Percentiles rank a stretch among this genome's conserved stretches.
Evolutionary conservation across 1,284 basidiomycete genomes (phyloP).

Genomic region (Microstroma glucosiphilum): DNA sequence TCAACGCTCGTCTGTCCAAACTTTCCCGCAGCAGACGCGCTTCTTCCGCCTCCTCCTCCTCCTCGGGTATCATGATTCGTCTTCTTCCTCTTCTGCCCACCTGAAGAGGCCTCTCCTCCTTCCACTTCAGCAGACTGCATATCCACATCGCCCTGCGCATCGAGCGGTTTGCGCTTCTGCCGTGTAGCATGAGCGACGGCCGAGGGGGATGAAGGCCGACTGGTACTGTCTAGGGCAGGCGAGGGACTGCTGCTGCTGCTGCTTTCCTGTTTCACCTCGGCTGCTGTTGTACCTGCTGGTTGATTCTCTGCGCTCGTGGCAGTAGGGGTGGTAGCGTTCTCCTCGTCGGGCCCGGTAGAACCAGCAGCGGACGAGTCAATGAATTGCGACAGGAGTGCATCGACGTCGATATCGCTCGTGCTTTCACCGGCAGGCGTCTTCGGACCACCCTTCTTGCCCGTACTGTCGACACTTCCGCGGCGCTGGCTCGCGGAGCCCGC

Average conservation of each 20-base stretch:
- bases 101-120: background rate
- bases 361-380: slow-evolving; percentile 1
- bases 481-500: too few species aligned
- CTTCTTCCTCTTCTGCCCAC: background rate
- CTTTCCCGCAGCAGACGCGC: too few species aligned
- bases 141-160: slow-evolving; percentile 1
- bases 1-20: too few species aligned
- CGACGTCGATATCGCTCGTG: slow-evolving; percentile 1
- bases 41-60: slow-evolving; percentile 4
- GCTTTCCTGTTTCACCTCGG: background rate
- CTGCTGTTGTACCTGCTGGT: background rate
- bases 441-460: background rate
- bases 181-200: too few species aligned
- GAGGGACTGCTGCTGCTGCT: background rate
- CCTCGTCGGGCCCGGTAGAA: background rate
- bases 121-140: background rate
- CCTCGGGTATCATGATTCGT: slow-evolving; percentile 4
- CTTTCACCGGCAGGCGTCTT: background rate
- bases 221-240: background rate
- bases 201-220: background rate
- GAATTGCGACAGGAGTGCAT: slow-evolving; percentile 5
- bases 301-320: background rate
- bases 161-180: background rate
- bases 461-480: background rate
- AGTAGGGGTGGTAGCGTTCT: background rate